Percentiles rank a stretch among this genome's conserved stretches.
Conservation (phyloP, 1,284 basidiomycete species). For the Lentinus polychrous region DNA sequence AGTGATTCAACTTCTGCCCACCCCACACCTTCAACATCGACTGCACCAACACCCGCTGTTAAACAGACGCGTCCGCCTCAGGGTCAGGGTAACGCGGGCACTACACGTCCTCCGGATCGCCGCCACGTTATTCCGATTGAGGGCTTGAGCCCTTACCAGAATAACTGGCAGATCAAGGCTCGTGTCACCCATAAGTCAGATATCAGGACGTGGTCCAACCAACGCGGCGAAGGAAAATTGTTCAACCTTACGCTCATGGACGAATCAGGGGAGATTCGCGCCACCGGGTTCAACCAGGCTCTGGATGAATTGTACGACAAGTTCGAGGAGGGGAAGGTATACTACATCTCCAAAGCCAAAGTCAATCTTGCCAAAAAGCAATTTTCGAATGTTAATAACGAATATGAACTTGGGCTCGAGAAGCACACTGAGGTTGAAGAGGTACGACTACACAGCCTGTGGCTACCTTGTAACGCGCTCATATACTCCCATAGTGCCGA, state of each 20-base stretch:
- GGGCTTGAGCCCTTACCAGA: constrained; percentile 93
- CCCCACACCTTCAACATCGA: constrained; percentile 17
- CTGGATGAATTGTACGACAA: constrained; percentile 83
- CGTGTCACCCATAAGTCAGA: constrained; percentile 90
- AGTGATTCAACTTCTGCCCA: constrained; percentile 20
- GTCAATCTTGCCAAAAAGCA: constrained; percentile 98
- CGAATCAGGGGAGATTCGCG: constrained; percentile 90
- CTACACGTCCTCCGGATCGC: constrained; percentile 12
- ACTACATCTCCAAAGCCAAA: constrained; percentile 84
- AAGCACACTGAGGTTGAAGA: constrained; percentile 79
- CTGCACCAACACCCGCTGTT: constrained; percentile 11
- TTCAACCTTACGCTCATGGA: constrained; percentile 95
- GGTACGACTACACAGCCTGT: constrained; percentile 31
- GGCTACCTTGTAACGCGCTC: constrained; percentile 1
- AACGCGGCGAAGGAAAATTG: constrained; percentile 90
- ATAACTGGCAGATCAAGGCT: constrained; percentile 98
- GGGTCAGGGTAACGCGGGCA: constrained; percentile 8
- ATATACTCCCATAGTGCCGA: constrained; percentile 49
- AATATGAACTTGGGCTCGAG: constrained; percentile 93
- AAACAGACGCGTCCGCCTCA: constrained; percentile 22
- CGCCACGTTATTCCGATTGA: constrained; percentile 75
- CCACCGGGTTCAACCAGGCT: constrained; percentile 86
- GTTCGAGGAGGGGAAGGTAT: constrained; percentile 90
- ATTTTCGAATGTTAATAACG: constrained; percentile 86
- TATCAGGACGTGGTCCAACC: constrained; percentile 86